A percentile compares a stretch with the other conserved stretches of the same genome.
phyloP scores from a whole-genome alignment of 2,329 filamentous ascomycete species.

The Blumeriella jaapii region DNA sequence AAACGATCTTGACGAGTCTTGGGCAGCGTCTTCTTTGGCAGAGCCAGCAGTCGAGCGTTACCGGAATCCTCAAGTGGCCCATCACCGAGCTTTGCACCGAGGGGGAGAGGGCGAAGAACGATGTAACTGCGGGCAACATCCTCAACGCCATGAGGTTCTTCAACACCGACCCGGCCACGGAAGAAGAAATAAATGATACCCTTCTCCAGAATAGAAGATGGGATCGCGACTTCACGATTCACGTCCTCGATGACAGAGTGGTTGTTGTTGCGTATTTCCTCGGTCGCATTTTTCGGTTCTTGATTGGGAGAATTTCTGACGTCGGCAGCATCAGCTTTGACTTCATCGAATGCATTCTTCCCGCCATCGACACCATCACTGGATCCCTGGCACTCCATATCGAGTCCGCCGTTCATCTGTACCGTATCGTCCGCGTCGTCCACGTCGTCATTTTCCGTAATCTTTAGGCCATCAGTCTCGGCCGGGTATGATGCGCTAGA shows the following conservation, averaged over 20 bases:
- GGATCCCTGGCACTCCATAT: background rate
- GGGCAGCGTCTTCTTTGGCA: constrained; percentile 80
- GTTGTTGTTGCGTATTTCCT: constrained; percentile 23
- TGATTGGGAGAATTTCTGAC: constrained; percentile 20
- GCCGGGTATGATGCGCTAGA: too few species aligned
- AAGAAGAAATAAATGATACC: constrained; percentile 89
- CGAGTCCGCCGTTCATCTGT: constrained; percentile 3
- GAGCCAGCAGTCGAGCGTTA: constrained; percentile 60
- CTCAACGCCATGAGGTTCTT: constrained; percentile 54
- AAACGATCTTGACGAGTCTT: constrained; percentile 56
- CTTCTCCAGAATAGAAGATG: constrained; percentile 62
- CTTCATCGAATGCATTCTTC: constrained; percentile 24
- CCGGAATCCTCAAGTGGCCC: constrained; percentile 37
- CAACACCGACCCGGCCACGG: constrained; percentile 61
- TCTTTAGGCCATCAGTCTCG: background rate
- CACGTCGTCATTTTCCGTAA: background rate
- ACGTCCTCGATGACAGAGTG: constrained; percentile 24
- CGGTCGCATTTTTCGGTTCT: constrained; percentile 18
- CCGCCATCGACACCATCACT: constrained; percentile 12
- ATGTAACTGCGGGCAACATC: constrained; percentile 74
- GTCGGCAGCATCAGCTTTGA: constrained; percentile 22
- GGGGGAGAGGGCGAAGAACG: constrained; percentile 60
- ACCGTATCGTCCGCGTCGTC: background rate
- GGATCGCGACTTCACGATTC: constrained; percentile 28
- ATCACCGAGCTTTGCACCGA: constrained; percentile 53